These are phyloP conservation scores for Nemania abortiva DNA, from an alignment of 2,329 filamentous ascomycete species.

Conservation along the genomic window DNA sequence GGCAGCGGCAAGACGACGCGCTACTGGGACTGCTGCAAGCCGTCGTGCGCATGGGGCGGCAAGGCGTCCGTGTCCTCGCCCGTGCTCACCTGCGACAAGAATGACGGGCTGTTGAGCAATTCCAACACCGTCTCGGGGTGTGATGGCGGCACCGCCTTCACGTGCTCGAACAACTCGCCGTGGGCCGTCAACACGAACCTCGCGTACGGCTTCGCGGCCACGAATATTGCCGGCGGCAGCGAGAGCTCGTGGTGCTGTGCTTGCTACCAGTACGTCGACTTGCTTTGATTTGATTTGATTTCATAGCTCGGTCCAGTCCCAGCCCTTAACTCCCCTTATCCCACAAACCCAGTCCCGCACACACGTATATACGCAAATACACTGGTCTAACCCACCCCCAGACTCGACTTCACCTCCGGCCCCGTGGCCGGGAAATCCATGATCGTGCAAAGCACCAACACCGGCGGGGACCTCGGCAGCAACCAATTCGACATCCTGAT, in stretches of 20 bases:
- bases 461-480: conserved; percentile 62
- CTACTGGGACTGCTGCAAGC: conserved; percentile 69
- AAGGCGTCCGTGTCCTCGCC: conserved; percentile 59
- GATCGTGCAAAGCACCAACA: conserved; percentile 70
- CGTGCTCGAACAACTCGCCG: conserved; percentile 65
- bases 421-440: conserved; percentile 65
- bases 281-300: no score
- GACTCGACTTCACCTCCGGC: conserved; percentile 54
- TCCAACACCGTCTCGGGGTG: conserved; percentile 60
- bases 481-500: conserved; percentile 67
- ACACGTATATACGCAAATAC: no score
- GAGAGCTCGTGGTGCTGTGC: conserved; percentile 67
- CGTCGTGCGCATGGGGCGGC: conserved; percentile 63
- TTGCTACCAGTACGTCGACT: conserved; percentile 64
- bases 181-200: conserved; percentile 64
- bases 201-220: conserved; percentile 69
- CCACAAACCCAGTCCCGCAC: no score
- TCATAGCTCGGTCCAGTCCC: no score
- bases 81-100: conserved; percentile 59
- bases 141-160: conserved; percentile 62
- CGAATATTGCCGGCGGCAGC: conserved; percentile 58
- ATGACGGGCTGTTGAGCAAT: conserved; percentile 59
- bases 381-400: conserved; percentile 19
- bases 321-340: no score
- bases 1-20: conserved; percentile 50